phyloP scores from a whole-genome alignment of 352 stramenopile genomes.

The Phytophthora idaei region DNA sequence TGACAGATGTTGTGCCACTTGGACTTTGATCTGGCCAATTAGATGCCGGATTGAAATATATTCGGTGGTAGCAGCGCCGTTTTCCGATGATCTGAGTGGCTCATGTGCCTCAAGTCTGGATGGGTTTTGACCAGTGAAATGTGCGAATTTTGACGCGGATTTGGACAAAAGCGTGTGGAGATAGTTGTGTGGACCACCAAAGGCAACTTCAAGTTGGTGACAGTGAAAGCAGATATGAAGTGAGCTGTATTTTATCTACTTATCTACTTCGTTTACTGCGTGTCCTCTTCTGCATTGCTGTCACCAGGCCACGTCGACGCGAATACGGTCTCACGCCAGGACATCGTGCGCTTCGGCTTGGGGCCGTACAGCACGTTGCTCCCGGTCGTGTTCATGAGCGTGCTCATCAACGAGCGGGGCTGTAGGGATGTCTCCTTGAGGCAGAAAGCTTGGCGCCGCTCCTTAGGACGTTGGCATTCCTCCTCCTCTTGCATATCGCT shows the following conservation, averaged over 20 bases:
- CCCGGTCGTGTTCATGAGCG: slow-evolving; percentile 17
- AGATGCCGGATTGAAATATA: background rate
- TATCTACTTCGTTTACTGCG: slow-evolving; percentile 2
- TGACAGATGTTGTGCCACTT: background rate
- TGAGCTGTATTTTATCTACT: too few species aligned
- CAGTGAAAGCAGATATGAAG: too few species aligned
- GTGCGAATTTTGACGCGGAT: background rate
- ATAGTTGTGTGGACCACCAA: too few species aligned
- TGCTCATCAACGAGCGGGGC: slow-evolving; percentile 30
- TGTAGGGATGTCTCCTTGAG: slow-evolving; percentile 19
- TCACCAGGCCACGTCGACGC: slow-evolving; percentile 14
- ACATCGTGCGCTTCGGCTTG: slow-evolving; percentile 27
- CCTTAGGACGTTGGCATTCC: slow-evolving; percentile 8
- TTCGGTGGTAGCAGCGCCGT: background rate
- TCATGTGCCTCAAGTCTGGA: background rate
- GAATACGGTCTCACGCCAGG: slow-evolving; percentile 35
- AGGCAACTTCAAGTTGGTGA: too few species aligned
- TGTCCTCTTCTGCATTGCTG: background rate
- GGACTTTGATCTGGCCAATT: slow-evolving; percentile 1
- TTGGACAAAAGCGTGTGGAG: slow-evolving; percentile 12
- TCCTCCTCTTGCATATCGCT: slow-evolving; percentile 17
- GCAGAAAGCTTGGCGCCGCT: slow-evolving; percentile 28
- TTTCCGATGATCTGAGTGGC: slow-evolving; percentile 4
- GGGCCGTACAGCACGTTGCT: slow-evolving; percentile 6
- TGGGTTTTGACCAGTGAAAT: slow-evolving; percentile 11